phyloP scores from a whole-genome alignment of 768 basidiomycete genomes.

The Leccinum sublutescens region DNA sequence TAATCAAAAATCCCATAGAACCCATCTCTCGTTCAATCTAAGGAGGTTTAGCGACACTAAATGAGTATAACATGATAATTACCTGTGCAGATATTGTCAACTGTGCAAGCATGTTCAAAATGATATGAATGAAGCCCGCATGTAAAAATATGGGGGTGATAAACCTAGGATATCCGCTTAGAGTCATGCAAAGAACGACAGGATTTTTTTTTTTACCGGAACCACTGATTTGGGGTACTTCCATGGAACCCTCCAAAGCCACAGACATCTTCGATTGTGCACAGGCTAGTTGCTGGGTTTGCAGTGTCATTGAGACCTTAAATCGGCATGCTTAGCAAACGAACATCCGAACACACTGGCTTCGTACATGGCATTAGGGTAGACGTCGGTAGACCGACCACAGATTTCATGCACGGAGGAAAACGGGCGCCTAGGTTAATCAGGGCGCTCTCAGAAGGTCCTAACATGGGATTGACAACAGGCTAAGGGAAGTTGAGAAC shows the following conservation, averaged over 20 bases:
- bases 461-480: slow-evolving; percentile 85
- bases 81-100: slow-evolving; percentile 77
- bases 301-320: slow-evolving; percentile 81
- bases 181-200: slow-evolving; percentile 47
- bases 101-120: slow-evolving; percentile 90
- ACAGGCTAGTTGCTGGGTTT: slow-evolving; percentile 68
- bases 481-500: slow-evolving; percentile 46
- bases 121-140: slow-evolving; percentile 91
- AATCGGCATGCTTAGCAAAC: slow-evolving; percentile 5
- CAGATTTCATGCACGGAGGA: slow-evolving; percentile 86
- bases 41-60: slow-evolving; percentile 1
- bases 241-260: slow-evolving; percentile 75
- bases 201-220: slow-evolving; percentile 36
- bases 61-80: slow-evolving; percentile 4
- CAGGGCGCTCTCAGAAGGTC: slow-evolving; percentile 80
- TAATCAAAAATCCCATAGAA: slow-evolving; percentile 75
- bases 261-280: slow-evolving; percentile 80
- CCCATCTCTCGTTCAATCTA: slow-evolving; percentile 93
- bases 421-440: slow-evolving; percentile 91
- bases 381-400: slow-evolving; percentile 53
- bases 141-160: slow-evolving; percentile 90
- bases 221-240: slow-evolving; percentile 53
- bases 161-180: slow-evolving; percentile 49
- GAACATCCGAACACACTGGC: slow-evolving; percentile 4
- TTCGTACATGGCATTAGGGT: slow-evolving; percentile 58